Percentiles rank a stretch among this genome's conserved stretches.
phyloP scores from a whole-genome alignment of 75 land plant genomes.

The Picea sitchensis region DNA sequence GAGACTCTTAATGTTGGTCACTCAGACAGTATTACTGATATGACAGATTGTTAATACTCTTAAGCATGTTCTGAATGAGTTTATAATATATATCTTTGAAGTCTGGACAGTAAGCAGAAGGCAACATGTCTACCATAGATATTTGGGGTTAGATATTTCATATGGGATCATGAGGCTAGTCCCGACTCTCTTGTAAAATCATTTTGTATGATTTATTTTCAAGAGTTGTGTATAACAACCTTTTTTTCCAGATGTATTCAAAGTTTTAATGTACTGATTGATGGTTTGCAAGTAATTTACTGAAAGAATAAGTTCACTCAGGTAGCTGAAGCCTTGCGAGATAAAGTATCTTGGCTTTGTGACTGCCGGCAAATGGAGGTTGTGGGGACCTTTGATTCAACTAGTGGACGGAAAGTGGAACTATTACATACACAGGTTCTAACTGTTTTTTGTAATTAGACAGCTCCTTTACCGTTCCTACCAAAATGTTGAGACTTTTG shows the following conservation, averaged over 20 bases:
- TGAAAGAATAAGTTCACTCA: neutral
- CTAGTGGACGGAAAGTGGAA: constrained; percentile 33
- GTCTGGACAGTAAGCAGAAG: too few species aligned
- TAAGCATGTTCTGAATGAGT: too few species aligned
- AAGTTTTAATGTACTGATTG: neutral
- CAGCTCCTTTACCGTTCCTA: neutral
- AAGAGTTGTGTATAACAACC: neutral
- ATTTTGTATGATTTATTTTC: neutral
- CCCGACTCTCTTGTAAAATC: neutral
- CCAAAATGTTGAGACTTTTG: neutral
- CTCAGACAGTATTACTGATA: too few species aligned
- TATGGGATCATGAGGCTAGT: neutral
- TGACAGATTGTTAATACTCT: too few species aligned
- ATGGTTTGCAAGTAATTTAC: neutral
- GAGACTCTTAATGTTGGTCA: too few species aligned
- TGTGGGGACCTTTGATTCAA: constrained; percentile 28
- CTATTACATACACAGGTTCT: constrained; percentile 39
- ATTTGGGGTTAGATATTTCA: too few species aligned
- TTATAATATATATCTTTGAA: too few species aligned
- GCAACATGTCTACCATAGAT: too few species aligned
- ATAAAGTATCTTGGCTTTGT: constrained; percentile 34
- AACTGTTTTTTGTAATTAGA: neutral
- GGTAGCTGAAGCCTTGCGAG: constrained; percentile 36
- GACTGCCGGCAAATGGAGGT: constrained; percentile 38
- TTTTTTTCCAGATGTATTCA: neutral